Evolutionary conservation across 768 basidiomycete genomes (phyloP), one percentile per base, ranked within the genome.

Genomic region (Udeniomyces megalosporus): DNA sequence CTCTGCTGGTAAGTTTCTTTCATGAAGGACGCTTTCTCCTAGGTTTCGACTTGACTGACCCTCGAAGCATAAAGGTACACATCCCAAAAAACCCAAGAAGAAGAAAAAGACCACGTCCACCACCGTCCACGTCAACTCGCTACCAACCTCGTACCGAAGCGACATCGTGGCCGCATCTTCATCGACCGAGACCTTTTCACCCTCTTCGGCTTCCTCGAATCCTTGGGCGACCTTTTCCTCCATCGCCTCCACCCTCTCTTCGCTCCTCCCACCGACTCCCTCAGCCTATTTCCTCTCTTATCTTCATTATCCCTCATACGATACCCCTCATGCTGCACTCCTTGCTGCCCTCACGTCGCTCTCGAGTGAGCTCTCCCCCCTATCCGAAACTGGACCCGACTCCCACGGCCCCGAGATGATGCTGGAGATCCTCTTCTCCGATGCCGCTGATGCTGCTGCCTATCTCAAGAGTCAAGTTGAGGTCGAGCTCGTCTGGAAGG

Each of bases 401-500:
- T 29, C 28, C 12, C 38, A 45, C 12, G 49, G 47, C 8, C 31
- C 56, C 12, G 62, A 63, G 22, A 57, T 58, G 49, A 35, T 63
- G 14, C 29, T 45, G 12, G 55, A 57, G 44, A 50, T 63, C 56
- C 20, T 63, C 31, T 58, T 63, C n/a, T 20, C 32, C 4, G 55
- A 58, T n/a, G n/a, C 29, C 2, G 26, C 28, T 15, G 49, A 56
- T 6, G 26, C 44, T 15, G 48, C 56, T 5, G 24, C 28, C 42
- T 42, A 46, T 42, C 0, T 6, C 10, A 34, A 57, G 32, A 28
- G 28, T 29, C 8, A 26, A 32, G n/a, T 24, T 0, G 62, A 44
- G 6, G 35, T 63, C 14, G 49, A 48, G 1, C 4, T 51, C 42
- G 56, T 63, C 26, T 63, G 62, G 62, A 51, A 51, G 28, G 55